phyloP scores from a whole-genome alignment of 306 rosid species.

The Cicer judaicum region DNA sequence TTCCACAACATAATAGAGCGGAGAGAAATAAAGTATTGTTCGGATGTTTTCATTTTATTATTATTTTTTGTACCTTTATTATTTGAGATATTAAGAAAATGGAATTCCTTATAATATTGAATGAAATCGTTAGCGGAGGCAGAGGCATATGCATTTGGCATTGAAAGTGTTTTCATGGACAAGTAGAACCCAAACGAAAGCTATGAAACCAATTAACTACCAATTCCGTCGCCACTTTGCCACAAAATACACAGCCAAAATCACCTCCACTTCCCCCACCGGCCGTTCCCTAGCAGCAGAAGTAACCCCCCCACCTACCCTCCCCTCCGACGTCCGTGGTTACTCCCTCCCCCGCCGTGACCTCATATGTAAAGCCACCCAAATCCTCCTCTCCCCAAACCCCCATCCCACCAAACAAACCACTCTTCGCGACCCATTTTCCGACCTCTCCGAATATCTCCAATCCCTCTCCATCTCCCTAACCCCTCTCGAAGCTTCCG shows the following conservation, averaged over 20 bases:
- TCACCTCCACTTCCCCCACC: slow-evolving; percentile 67
- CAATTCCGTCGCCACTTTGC: slow-evolving; percentile 58
- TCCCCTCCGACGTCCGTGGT: slow-evolving; percentile 70
- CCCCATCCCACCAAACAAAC: slow-evolving; percentile 31
- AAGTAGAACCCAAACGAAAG: neutral
- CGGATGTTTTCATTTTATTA: too few species aligned
- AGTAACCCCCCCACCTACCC: slow-evolving; percentile 64
- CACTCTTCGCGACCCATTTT: slow-evolving; percentile 61
- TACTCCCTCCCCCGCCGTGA: slow-evolving; percentile 83
- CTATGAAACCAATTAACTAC: slow-evolving; percentile 46
- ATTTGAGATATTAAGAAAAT: too few species aligned
- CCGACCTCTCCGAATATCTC: slow-evolving; percentile 76
- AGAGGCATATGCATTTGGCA: too few species aligned
- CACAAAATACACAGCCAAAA: slow-evolving; percentile 85
- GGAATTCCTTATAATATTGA: too few species aligned
- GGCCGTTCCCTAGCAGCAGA: slow-evolving; percentile 80
- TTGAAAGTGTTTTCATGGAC: neutral
- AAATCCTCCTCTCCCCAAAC: slow-evolving; percentile 64
- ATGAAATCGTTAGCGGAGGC: too few species aligned
- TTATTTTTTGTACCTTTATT: too few species aligned
- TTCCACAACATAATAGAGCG: too few species aligned
- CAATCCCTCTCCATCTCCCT: slow-evolving; percentile 68
- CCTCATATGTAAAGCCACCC: slow-evolving; percentile 76
- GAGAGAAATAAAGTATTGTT: too few species aligned
- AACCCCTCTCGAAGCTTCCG: slow-evolving; percentile 79